Evolutionary conservation across 164 flowering plant species (phyloP).

Genomic region (Liquidambar formosana): DNA sequence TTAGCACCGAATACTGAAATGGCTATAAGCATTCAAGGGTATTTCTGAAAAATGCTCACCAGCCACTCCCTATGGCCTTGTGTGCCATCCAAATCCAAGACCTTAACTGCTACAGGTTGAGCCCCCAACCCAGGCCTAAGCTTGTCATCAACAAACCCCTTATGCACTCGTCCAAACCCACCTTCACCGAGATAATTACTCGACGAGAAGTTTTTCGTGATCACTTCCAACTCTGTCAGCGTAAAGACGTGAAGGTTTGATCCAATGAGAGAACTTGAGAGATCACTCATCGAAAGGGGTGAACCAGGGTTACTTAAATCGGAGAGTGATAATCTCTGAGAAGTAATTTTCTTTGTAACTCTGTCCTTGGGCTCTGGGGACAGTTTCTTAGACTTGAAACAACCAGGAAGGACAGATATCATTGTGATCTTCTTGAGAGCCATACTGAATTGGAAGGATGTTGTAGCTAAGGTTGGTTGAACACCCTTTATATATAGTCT

Average conservation of each 20-base stretch:
- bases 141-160: slow-evolving; percentile 72
- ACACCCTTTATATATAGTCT: no score
- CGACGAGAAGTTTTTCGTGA: slow-evolving; percentile 54
- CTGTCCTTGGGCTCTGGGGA: no score
- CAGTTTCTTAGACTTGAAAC: no score
- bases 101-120: slow-evolving; percentile 77
- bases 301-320: slow-evolving; percentile 11
- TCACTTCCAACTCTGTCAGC: slow-evolving; percentile 45
- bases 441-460: no score
- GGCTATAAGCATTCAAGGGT: no score
- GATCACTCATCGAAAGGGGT: slow-evolving; percentile 42
- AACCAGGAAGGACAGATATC: no score
- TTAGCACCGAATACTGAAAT: no score
- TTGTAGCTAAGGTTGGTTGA: no score
- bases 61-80: slow-evolving; percentile 95
- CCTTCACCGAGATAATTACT: slow-evolving; percentile 71
- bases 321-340: no score
- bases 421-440: no score
- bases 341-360: no score
- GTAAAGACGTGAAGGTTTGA: slow-evolving; percentile 63
- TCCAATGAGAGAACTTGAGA: slow-evolving; percentile 56
- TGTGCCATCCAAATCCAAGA: slow-evolving; percentile 68
- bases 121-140: slow-evolving; percentile 56
- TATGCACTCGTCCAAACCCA: slow-evolving; percentile 81
- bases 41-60: slow-evolving; percentile 41